Conservation (phyloP, 441 rosid species). For the Erodium trifolium region DNA sequence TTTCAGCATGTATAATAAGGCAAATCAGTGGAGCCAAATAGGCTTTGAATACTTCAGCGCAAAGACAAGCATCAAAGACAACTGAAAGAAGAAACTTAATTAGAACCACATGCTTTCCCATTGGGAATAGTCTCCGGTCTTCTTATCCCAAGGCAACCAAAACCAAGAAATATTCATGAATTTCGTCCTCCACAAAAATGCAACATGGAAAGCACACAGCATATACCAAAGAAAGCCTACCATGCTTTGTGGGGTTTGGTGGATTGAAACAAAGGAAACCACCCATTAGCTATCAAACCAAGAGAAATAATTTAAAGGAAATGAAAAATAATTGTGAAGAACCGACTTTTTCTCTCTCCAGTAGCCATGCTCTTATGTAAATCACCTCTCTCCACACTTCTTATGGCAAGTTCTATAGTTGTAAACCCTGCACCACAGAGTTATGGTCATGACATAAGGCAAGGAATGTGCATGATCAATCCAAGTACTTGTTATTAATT, state of each 20-base stretch:
- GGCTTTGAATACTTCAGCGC: slow-evolving; percentile 16
- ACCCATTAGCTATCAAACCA: slow-evolving; percentile 12
- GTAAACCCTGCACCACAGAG: background rate
- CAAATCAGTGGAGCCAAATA: slow-evolving; percentile 20
- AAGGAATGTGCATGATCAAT: background rate
- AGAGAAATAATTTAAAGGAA: background rate
- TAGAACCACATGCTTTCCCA: slow-evolving; percentile 30
- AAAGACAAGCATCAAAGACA: slow-evolving; percentile 28
- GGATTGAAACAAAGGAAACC: slow-evolving; percentile 19
- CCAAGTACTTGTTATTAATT: background rate
- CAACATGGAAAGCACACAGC: background rate
- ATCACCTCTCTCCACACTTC: background rate
- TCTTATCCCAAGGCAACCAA: slow-evolving; percentile 3
- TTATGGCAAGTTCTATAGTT: background rate
- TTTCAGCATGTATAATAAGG: background rate
- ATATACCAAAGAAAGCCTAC: slow-evolving; percentile 9
- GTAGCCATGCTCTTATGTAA: background rate
- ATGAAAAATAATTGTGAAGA: background rate
- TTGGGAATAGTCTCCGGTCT: slow-evolving; percentile 21
- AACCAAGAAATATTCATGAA: slow-evolving; percentile 1
- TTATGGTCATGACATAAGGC: background rate
- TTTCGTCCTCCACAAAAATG: slow-evolving; percentile 40
- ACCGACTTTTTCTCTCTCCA: background rate
- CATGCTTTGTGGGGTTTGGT: slow-evolving; percentile 16
- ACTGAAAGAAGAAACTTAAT: slow-evolving; percentile 12